phyloP scores from a whole-genome alignment of 306 rosid species.

The Prinsepia uniflora region DNA sequence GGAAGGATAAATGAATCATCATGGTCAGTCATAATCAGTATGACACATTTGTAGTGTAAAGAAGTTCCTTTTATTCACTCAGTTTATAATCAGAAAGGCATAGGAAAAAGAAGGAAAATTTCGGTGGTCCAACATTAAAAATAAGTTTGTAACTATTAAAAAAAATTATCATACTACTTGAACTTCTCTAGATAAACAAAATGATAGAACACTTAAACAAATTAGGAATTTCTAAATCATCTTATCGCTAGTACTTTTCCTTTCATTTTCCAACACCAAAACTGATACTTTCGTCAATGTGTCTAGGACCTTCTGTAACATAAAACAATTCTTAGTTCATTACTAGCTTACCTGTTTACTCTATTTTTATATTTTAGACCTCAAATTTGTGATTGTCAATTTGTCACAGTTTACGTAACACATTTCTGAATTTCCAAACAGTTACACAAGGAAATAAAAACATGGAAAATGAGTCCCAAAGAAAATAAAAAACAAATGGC shows the following conservation, averaged over 20 bases:
- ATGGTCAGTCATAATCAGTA: neutral
- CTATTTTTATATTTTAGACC: neutral
- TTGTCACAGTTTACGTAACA: neutral
- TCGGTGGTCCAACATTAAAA: neutral
- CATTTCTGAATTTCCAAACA: neutral
- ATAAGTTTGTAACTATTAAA: neutral
- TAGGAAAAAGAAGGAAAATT: neutral
- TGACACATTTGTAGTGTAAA: neutral
- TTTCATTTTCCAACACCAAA: neutral
- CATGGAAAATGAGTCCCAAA: slow-evolving; percentile 2
- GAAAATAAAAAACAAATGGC: slow-evolving; percentile 21
- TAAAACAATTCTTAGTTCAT: neutral
- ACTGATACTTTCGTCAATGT: neutral
- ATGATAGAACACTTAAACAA: neutral
- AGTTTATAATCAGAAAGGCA: neutral
- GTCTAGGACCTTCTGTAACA: neutral
- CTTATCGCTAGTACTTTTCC: neutral
- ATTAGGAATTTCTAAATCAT: neutral
- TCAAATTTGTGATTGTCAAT: neutral
- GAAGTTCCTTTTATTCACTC: neutral
- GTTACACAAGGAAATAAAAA: neutral
- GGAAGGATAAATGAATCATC: neutral
- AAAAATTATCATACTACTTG: neutral
- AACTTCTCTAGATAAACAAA: neutral
- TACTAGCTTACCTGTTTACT: neutral